Evolutionary conservation across 1,284 basidiomycete species (phyloP), one percentile per base, ranked within the genome.

Genomic region (Pyrrhoderma lamaoense): DNA sequence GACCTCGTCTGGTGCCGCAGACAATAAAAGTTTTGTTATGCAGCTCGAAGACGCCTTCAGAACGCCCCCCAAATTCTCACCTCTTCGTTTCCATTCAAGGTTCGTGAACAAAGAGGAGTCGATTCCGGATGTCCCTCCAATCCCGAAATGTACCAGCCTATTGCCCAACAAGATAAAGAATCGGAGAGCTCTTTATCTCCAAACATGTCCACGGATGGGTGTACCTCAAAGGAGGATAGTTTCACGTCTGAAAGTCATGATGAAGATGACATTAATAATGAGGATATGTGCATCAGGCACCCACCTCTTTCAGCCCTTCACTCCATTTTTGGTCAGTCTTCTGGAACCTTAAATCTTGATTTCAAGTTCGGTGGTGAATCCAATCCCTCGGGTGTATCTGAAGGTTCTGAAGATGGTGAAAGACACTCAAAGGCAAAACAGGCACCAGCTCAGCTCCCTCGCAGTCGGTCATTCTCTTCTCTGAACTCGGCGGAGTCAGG

Each of bases 1-100:
- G 40, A 83, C 83, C 52, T 79, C 82, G 59, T 80, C 77, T 4
- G 84, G 85, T 22, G 80, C 63, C 2, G 80, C 80, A 0, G 78
- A 86, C 59, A 68, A 87, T 3, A 70, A 68, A 4, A 90, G 87
- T 64, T 93, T 93, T 60, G 80, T 93, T 2, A 87, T 89, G 63
- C 84, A 89, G 62, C 67, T 89, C 8, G 87, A 89, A 66, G 80
- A 73, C 45, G 86, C 86, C 0, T 89, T 89, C 70, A 74, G 76
- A 52, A 85, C 85, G 0, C 85, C 86, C 0, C 77, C 80, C 13
- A 80, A 79, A 59, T 67, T 85, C 21, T 76, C 82, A 49, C 65
- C 85, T 31, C 75, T 73, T 52, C 72, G 69, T 37, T 70, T 80
- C 37, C 61, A 55, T 31, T 60, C 57, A 34, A 49, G 49, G 51